A percentile compares a stretch with the other conserved stretches of the same genome.
phyloP scores from a whole-genome alignment of 345 rosid species.

The Aquilaria sinensis region DNA sequence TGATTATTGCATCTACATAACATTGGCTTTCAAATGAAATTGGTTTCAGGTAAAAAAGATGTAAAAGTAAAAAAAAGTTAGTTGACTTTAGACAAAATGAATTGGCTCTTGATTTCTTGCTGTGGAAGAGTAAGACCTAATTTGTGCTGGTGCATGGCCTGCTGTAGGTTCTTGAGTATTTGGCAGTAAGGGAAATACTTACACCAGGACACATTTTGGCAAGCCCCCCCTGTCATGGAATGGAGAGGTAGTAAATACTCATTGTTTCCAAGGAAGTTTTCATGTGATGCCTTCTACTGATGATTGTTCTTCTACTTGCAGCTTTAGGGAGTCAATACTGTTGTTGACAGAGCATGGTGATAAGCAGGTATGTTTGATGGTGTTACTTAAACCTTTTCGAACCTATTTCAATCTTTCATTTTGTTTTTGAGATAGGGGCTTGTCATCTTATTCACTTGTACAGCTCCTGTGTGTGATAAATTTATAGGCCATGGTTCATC shows the following conservation, averaged over 20 bases:
- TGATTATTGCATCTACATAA: no score
- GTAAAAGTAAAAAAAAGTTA: no score
- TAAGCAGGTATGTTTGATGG: constrained; percentile 50
- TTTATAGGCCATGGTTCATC: not conserved
- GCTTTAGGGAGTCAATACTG: constrained; percentile 80
- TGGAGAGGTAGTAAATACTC: constrained; percentile 57
- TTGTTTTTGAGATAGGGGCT: not conserved
- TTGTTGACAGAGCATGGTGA: constrained; percentile 94
- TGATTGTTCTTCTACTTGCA: constrained; percentile 35
- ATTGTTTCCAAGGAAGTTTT: not conserved
- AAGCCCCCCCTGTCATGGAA: constrained; percentile 87
- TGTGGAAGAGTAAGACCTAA: not conserved
- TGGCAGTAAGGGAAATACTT: constrained; percentile 76
- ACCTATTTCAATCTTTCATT: not conserved
- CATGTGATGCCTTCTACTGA: not conserved
- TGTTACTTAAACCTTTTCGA: constrained; percentile 11
- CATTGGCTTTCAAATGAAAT: no score
- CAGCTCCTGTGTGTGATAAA: not conserved
- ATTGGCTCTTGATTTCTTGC: no score
- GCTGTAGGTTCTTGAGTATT: constrained; percentile 87
- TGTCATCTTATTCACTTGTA: not conserved
- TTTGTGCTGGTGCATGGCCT: constrained; percentile 3
- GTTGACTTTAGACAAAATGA: no score
- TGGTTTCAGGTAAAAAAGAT: no score
- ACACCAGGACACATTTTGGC: constrained; percentile 65